Base-by-base conservation (phyloP, 2,329 filamentous ascomycete species). In the Neodidymelliopsis sp. region DNA sequence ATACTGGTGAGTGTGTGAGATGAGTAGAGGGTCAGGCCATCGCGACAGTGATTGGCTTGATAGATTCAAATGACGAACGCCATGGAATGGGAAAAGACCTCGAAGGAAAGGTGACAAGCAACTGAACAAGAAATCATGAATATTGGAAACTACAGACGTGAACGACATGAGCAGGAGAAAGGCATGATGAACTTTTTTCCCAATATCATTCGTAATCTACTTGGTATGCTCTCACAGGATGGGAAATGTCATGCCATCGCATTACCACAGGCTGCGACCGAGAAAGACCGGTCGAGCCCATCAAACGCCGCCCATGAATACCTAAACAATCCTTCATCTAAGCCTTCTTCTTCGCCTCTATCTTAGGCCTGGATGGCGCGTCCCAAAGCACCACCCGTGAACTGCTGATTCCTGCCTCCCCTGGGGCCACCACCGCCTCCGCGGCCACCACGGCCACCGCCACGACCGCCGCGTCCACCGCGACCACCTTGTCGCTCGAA, bases 401-500 rank as follows among this genome's bases (percentile, higher is more conserved):
- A 93, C 70, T 90, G 87, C 57, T 87, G 89, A 64, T 88, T 88
- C 54, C 87, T 84, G 59, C 85, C 86, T 16, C 62, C 62, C 24
- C 62, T 39, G 12, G 59, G 50, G 71, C 84, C 78, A 47, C 87
- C 86, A 43, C 86, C 86, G 31, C 86, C 84, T 37, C 87, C 83
- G 20, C 81, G 78, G 31, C 86, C 78, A 30, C 88, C 86, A 54
- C 87, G 83, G 76, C 84, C 69, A 10, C 76, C 69, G 24, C 74
- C 66, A 27, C 77, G 66, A 56, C 84, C 89, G 36, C 88, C 85
- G 20, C 87, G 83, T 37, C 84, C 83, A 53, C 88, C 87, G 58
- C 88, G 84, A 48, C 89, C 90, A 59, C 90, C 89, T 79, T 96
- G 91, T 73, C 93, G 82, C 81, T 97, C 92, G 77, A 97, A 97